Evolutionary conservation across 1,139 yeast species (phyloP).

Genomic region (Tardiomyces depauwii): DNA sequence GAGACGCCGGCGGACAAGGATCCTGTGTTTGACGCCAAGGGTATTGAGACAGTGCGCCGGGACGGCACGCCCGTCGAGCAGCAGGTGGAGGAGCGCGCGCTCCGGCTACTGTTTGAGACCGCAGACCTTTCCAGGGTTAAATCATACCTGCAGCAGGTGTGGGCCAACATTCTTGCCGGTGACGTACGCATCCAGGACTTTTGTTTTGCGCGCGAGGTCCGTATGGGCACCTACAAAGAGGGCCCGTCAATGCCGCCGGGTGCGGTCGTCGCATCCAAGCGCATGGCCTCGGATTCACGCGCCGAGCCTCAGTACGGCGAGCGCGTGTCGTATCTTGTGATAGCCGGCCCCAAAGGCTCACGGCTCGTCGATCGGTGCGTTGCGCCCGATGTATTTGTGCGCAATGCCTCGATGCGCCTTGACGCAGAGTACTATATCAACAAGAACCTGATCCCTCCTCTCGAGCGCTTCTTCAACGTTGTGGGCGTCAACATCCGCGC

Average conservation of each 20-base stretch:
- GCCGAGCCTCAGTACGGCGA: conserved; percentile 82
- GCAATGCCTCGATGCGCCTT: conserved; percentile 29
- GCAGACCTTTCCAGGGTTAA: conserved; percentile 63
- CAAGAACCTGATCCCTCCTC: conserved; percentile 77
- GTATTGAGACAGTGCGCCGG: conserved; percentile 86
- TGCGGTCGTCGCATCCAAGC: conserved; percentile 61
- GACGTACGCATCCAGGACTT: conserved; percentile 67
- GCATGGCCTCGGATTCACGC: conserved; percentile 52
- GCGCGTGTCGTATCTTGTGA: conserved; percentile 77
- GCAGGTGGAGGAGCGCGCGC: conserved; percentile 60
- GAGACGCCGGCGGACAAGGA: conserved; percentile 42
- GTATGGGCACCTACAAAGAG: conserved; percentile 70
- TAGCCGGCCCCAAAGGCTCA: conserved; percentile 51
- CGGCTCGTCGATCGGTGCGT: conserved; percentile 71
- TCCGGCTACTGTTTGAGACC: conserved; percentile 61
- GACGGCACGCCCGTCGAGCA: conserved; percentile 94
- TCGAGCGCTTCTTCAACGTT: conserved; percentile 71
- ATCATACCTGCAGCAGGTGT: conserved; percentile 49
- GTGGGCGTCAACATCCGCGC: conserved; percentile 67
- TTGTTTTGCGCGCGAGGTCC: conserved; percentile 85
- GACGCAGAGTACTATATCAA: conserved; percentile 81
- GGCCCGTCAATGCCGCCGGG: conserved; percentile 78
- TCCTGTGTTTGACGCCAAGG: conserved; percentile 87
- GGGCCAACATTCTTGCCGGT: conserved; percentile 49
- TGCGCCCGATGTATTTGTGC: conserved; percentile 61